These are phyloP conservation scores for Umbelopsis isabellina DNA, from an alignment of 192 early-diverging fungal species.

Conservation along the genomic window DNA sequence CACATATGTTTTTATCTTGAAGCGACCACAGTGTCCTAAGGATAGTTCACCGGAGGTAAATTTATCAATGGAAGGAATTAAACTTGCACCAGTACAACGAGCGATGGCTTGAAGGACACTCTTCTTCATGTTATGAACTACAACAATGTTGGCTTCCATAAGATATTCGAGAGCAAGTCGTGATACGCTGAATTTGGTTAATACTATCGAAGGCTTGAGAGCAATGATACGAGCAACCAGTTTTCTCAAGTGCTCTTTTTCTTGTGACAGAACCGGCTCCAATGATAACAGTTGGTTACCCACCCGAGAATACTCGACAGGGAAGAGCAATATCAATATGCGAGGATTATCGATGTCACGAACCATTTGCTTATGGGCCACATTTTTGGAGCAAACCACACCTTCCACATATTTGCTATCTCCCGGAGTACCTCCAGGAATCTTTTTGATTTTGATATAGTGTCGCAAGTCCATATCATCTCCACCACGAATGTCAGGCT, in stretches of 20 bases:
- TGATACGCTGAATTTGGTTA: constrained; percentile 79
- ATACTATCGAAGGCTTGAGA: constrained; percentile 77
- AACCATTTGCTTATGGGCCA: constrained; percentile 91
- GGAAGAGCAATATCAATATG: constrained; percentile 85
- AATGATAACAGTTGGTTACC: constrained; percentile 77
- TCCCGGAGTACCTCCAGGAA: constrained; percentile 79
- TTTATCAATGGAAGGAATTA: constrained; percentile 82
- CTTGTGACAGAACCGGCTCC: constrained; percentile 80
- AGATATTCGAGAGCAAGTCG: constrained; percentile 82
- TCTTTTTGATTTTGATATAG: constrained; percentile 94
- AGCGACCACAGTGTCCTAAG: constrained; percentile 75
- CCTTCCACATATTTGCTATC: constrained; percentile 87
- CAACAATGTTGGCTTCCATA: constrained; percentile 73
- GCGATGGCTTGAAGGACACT: constrained; percentile 82
- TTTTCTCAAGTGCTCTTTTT: constrained; percentile 77
- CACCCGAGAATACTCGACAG: constrained; percentile 71
- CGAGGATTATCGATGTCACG: constrained; percentile 66
- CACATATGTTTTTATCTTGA: constrained; percentile 79
- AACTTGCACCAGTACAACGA: constrained; percentile 80
- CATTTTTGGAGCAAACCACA: constrained; percentile 88
- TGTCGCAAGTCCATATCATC: constrained; percentile 86
- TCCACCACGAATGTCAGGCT: constrained; percentile 68
- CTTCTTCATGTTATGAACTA: constrained; percentile 84
- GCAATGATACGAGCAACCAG: constrained; percentile 77
- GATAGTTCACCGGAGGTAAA: constrained; percentile 58